Conservation (phyloP, 139 green algal species). For the Chlorella sp. region DNA sequence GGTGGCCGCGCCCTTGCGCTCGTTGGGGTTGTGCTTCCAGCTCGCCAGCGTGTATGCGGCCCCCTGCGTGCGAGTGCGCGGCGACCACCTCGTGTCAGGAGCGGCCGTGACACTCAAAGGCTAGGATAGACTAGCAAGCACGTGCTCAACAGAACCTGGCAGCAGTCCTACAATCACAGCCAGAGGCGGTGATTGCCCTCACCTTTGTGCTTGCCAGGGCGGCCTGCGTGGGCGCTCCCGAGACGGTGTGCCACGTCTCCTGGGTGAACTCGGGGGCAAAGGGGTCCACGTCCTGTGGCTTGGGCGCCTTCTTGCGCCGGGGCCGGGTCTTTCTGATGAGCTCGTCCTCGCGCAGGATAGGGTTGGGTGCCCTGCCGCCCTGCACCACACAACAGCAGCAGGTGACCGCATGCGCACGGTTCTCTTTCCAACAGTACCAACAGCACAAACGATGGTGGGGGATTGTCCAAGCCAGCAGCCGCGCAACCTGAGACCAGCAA, state of each 20-base stretch:
- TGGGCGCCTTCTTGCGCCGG: constrained; percentile 17
- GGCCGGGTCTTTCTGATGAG: constrained; percentile 30
- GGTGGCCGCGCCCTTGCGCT: constrained; percentile 26
- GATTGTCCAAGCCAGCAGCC: too few relatives aligned
- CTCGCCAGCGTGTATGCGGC: constrained; percentile 39
- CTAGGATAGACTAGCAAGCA: too few relatives aligned
- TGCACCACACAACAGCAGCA: too few relatives aligned
- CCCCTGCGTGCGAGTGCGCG: constrained; percentile 19
- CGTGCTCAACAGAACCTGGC: too few relatives aligned
- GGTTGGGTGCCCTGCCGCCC: constrained; percentile 55
- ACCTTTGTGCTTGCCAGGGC: neutral
- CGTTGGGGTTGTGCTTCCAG: constrained; percentile 74
- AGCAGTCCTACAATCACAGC: too few relatives aligned
- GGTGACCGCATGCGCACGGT: too few relatives aligned
- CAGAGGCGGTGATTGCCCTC: too few relatives aligned
- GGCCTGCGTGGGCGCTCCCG: neutral
- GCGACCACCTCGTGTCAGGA: too few relatives aligned
- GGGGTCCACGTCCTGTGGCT: constrained; percentile 39
- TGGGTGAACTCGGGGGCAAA: constrained; percentile 61
- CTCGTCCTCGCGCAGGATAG: constrained; percentile 85
- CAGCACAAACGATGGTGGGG: too few relatives aligned
- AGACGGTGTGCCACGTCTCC: constrained; percentile 53
- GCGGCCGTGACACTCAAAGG: too few relatives aligned
- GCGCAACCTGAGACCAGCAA: too few relatives aligned
- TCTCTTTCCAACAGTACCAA: too few relatives aligned